Conservation (phyloP, 2,329 filamentous ascomycete species). For the Chrysosporium keratinophilum region DNA sequence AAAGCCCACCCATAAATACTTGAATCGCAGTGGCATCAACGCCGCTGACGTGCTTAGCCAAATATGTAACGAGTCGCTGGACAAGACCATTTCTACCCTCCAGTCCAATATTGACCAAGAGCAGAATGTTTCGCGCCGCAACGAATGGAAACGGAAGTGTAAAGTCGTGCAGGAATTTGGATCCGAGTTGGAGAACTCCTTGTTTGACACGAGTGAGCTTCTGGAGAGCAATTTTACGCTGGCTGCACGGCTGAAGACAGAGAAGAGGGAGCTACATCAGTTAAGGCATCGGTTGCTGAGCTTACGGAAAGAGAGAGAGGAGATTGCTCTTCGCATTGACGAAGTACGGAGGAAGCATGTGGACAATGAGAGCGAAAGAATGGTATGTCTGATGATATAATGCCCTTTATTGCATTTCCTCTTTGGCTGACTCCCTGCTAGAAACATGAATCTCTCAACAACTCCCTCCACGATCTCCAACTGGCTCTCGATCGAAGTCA, state of each 20-base stretch:
- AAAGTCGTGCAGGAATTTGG: conserved; percentile 42
- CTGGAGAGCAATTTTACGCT: conserved; percentile 42
- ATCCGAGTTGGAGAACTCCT: conserved; percentile 38
- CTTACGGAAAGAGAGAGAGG: conserved; percentile 40
- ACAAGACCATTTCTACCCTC: conserved; percentile 37
- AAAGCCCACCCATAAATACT: conserved; percentile 27
- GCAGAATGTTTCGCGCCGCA: conserved; percentile 29
- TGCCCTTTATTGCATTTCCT: not conserved
- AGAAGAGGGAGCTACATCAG: conserved; percentile 37
- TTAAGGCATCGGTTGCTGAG: conserved; percentile 40
- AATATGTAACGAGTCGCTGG: conserved; percentile 42
- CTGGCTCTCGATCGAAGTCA: conserved; percentile 33
- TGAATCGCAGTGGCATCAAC: conserved; percentile 37
- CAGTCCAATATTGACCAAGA: conserved; percentile 34
- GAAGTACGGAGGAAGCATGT: conserved; percentile 36
- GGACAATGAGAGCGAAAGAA: conserved; percentile 30
- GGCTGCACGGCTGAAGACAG: conserved; percentile 36
- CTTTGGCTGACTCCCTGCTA: conserved; percentile 14
- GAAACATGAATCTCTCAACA: conserved; percentile 34
- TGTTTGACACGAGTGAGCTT: conserved; percentile 44
- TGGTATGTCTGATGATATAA: conserved; percentile 22
- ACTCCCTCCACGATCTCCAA: conserved; percentile 34
- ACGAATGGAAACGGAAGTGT: conserved; percentile 36
- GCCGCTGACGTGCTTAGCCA: conserved; percentile 44
- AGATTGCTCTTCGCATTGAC: conserved; percentile 42